Base-by-base conservation (phyloP, 257 asterid species). In the Ilex aquifolium region DNA sequence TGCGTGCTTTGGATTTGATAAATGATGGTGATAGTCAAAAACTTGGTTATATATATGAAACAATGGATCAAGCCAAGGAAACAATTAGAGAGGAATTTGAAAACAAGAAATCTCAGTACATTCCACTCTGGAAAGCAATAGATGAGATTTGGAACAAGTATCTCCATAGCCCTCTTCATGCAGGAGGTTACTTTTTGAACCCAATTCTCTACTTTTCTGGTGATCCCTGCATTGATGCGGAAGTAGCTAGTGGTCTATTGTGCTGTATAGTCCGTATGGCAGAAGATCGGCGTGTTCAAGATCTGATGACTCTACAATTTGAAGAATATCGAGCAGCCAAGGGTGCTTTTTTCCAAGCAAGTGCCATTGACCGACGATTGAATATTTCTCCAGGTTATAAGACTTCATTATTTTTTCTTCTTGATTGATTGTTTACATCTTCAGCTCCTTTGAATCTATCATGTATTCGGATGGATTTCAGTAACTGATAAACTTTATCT, bases 61-160 rank as follows among this genome's bases (percentile, higher is more conserved):
- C 82, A 3, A 69, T 87, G 2, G 89, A 87, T 69, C 88, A 84
- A 55, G 86, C 74, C 1, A 87, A 89, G 70, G 97, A 80, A 65
- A 74, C 74, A 1, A 89, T 89, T 31, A 76, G 68, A 57, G 51
- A 66, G 39, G 88, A 66, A 32, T 69, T 87, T 48, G 58, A 66
- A 49, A 12, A 55, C 60, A 79, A 59, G 75, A 53, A 61, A 59
- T 64, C 77, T 10, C 67, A 59, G 31, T 79, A 83, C 68, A 9
- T 12, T 16, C 85, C 68, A 7, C 72, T 80, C 61, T 87, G 97
- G 95, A 59, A 73, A 49, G 77, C 10, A 2, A 70, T 89, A 31
- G 94, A 87, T 32, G 81, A 70, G 15, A 84, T 83, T 46, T 87
- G 97, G 97, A 56, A 77, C 0, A 73, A 65, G 49, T 17, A 69